Evolutionary conservation across 129 eudicot genomes (phyloP), one percentile per base, ranked within the genome.

Genomic region (Centaurea solstitialis): DNA sequence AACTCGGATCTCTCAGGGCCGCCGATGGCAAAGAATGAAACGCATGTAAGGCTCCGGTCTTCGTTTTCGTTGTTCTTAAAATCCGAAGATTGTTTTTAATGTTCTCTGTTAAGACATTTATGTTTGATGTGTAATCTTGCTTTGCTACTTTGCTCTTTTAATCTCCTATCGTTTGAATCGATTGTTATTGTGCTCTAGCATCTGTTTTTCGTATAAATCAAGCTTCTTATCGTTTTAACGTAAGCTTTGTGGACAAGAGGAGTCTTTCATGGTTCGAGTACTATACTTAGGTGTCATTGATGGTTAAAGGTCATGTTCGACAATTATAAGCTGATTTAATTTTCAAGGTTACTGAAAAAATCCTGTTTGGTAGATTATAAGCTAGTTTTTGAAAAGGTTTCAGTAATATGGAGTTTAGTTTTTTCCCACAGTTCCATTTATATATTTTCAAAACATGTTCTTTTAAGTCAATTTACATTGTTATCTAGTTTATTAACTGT

Each of bases 21-120:
- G 99, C 99, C 47, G 99, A 95, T 85, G 99, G 99, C 76, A 95
- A 93, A 78, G 99, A 95, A 85, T 92, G 89, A 91, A 79, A 76
- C 37, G 59, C 4, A 53, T 69, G 35, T 6, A 20, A 57, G 30
- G 11, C 72, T 38, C 21, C 65, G n/a, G 65, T n/a, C 30, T 64
- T 30, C 6, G 12, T 24, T 72, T 21, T 17, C 82, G 18, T 28
- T 22, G 6, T 21, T 81, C 80, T 5, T 68, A 8, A 38, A 41
- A 13, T 50, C 30, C 22, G 30, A 64, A 76, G 72, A 61, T 71
- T 68, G 26, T 53, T 69, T 17, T 15, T 33, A 33, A 50, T 50
- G 62, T 50, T 50, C 37, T 33, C 5, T 50, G 9, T 57, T 57
- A 3, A 45, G 13, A 2, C 11, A 41, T 41, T 8, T 10, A 45